phyloP scores from a whole-genome alignment of 768 basidiomycete genomes.

The Tricholoma terreum region DNA sequence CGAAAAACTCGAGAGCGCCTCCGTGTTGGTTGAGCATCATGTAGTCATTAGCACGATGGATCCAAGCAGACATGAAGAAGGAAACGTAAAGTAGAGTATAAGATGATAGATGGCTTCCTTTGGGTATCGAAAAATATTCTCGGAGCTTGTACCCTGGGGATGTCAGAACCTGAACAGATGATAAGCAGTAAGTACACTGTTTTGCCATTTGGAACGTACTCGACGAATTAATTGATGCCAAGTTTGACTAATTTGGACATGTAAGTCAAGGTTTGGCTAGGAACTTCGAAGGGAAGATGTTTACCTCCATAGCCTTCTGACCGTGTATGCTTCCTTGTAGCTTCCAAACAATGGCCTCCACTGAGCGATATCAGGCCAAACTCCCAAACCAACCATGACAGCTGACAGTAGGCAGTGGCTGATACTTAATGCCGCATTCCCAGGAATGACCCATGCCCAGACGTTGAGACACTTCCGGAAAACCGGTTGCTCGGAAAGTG shows the following conservation, averaged over 20 bases:
- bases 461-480: conserved; percentile 16
- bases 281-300: conserved; percentile 1
- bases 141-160: conserved; percentile 10
- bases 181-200: not conserved
- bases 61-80: conserved; percentile 31
- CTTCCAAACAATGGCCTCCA: conserved; percentile 31
- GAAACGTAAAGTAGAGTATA: conserved; percentile 19
- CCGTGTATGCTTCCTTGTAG: conserved; percentile 27
- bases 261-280: not conserved
- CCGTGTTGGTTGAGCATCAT: conserved; percentile 25
- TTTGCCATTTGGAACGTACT: conserved; percentile 8
- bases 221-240: conserved; percentile 25
- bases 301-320: conserved; percentile 35
- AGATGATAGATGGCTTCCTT: conserved; percentile 8
- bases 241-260: conserved; percentile 11
- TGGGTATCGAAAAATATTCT: conserved; percentile 3
- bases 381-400: conserved; percentile 8
- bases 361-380: conserved; percentile 17
- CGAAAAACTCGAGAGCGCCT: conserved; percentile 31
- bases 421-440: conserved; percentile 13
- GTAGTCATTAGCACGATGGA: conserved; percentile 32
- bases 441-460: conserved; percentile 20
- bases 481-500: conserved; percentile 9
- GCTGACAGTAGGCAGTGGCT: conserved; percentile 6
- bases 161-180: not conserved